These are phyloP conservation scores for Populus pruinosa DNA, from an alignment of 345 rosid genomes.

Conservation along the genomic window DNA sequence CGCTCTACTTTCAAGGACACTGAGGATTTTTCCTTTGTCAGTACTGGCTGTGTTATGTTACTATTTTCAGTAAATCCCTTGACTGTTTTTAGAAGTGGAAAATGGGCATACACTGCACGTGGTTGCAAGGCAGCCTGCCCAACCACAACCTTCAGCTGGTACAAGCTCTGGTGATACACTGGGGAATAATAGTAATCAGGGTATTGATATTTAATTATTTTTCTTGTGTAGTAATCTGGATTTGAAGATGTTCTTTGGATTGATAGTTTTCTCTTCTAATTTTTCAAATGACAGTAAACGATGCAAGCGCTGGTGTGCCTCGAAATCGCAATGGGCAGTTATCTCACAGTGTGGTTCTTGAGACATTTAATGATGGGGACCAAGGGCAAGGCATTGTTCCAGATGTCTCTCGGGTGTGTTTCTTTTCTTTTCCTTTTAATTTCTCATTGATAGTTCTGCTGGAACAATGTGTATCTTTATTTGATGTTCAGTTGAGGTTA, in stretches of 20 bases:
- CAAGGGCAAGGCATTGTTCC: constrained; percentile 69
- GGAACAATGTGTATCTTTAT: constrained; percentile 1
- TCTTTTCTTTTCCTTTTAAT: background rate
- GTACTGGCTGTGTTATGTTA: background rate
- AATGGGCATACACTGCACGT: constrained; percentile 90
- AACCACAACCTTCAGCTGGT: constrained; percentile 50
- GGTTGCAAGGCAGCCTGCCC: constrained; percentile 75
- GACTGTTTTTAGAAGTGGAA: constrained; percentile 70
- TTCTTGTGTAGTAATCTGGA: constrained; percentile 1
- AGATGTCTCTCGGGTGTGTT: constrained; percentile 59
- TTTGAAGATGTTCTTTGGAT: constrained; percentile 6
- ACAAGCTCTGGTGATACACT: constrained; percentile 50
- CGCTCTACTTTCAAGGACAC: background rate
- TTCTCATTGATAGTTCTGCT: background rate
- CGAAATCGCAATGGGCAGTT: constrained; percentile 62
- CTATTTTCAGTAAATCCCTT: constrained; percentile 24
- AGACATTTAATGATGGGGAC: constrained; percentile 75
- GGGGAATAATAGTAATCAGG: constrained; percentile 42
- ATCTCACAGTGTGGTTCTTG: constrained; percentile 85
- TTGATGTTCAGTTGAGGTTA: constrained; percentile 13
- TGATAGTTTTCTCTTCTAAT: background rate
- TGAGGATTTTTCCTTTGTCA: background rate
- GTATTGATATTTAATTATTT: constrained; percentile 26
- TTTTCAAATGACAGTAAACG: constrained; percentile 47
- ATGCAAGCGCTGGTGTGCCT: constrained; percentile 46